Evolutionary conservation across 768 basidiomycete species (phyloP), one percentile per base, ranked within the genome.

Genomic region (Flagelloscypha sp.): DNA sequence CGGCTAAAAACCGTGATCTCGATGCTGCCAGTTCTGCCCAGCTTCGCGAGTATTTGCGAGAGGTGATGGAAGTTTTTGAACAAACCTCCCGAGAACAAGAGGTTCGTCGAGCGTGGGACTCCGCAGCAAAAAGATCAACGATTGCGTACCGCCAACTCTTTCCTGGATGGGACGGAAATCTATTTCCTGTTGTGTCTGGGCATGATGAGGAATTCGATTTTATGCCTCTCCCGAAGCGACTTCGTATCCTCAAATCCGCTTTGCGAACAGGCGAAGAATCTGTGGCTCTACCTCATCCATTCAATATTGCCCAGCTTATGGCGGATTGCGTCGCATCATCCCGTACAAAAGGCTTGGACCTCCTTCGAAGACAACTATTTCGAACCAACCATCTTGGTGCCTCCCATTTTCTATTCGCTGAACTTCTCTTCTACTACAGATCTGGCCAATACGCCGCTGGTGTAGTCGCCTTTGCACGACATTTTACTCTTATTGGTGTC

Each of bases 401-500:
- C 17, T 43, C 48, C n/a, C 40, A 44, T 10, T 63, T 63, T 30
- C 30, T 66, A 12, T 56, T 63, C 29, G 61, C 62, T 1, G 66
- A 72, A 44, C 66, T 72, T 65, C 42, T 65, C 11, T 62, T 57
- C 43, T 64, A 70, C 38, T 48, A 50, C 6, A 54, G 53, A 5
- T 33, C 44, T 13, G 34, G 38, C 6, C 42, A 50, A 12, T 46
- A 54, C 27, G 37, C 46, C 12, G 53, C 62, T 16, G 57, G 70
- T 37, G 51, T 76, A 32, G 39, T 56, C 30, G 56, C 67, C 0
- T 84, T 74, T 47, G 51, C 55, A 9, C 59, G 66, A 5, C 63
- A 73, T 35, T 82, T 79, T 45, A 65, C 64, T 36, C 42, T 63
- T 6, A 53, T 63, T 24, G 78, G 74, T 10, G 57, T 84, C n/a